Base-by-base conservation (phyloP, 345 rosid genomes). In the Syzygium aromaticum region DNA sequence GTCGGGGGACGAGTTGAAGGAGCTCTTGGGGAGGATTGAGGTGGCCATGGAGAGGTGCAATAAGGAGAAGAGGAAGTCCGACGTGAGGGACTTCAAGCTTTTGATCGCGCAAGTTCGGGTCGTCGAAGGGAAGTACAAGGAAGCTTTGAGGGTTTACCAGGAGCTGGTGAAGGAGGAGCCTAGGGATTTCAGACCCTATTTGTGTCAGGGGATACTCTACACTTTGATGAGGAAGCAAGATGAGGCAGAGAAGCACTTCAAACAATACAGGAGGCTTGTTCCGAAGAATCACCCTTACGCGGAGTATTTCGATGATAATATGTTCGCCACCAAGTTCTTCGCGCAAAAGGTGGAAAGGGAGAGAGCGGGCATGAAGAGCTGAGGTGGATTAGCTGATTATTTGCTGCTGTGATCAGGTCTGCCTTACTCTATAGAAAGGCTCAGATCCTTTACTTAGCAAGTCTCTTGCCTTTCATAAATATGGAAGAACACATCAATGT, bases 161-260 rank as follows among this genome's bases (percentile, higher is more conserved):
- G 96, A 94, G 90, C 92, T 97, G 51, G 96, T 92, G 89, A 95
- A 93, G 87, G 98, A 97, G 90, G 98, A 97, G 56, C 99, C 99
- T 2, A 93, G 94, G 89, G 99, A 97, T 92, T 97, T 96, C 63
- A 93, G 98, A 92, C 98, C 99, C 5, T 96, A 96, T 84, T 89
- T 96, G 52, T 97, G 98, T 84, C 98, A 95, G 88, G 99, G 98
- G 82, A 95, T 97, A 40, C 93, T 97, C 84, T 96, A 97, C 73
- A 90, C 98, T 8, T 85, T 97, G 88, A 52, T 95, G 91, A 93
- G 93, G 92, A 95, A 93, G 96, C 91, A 91, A 59, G 96, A 93
- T 25, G 96, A 94, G 90, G 99, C 99, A 3, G 98, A 96, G 91
- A 94, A 94, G 87, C 93, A 94, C 88, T 96, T 97, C 91, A 95